Conservation (phyloP, 2,329 filamentous ascomycete genomes). For the Pestalotiopsis fici region DNA sequence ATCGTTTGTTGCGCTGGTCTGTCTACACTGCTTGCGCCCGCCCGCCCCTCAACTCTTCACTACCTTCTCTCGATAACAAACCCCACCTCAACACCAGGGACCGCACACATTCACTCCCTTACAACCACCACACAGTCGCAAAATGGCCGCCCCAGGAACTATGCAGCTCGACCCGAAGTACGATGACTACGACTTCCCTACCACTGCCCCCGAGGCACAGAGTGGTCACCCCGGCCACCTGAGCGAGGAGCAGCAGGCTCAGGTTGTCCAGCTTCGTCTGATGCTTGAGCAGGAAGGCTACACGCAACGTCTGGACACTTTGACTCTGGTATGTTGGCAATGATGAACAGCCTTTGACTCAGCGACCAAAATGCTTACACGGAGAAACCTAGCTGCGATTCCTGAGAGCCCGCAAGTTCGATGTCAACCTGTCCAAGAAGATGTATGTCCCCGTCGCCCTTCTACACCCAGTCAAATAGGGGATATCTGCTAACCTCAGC, state of each 20-base stretch:
- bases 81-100: background rate
- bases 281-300: constrained; percentile 83
- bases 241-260: constrained; percentile 82
- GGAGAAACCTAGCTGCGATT: constrained; percentile 68
- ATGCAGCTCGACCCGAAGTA: constrained; percentile 82
- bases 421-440: constrained; percentile 77
- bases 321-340: constrained; percentile 72
- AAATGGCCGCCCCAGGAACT: constrained; percentile 20
- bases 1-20: background rate
- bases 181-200: constrained; percentile 94
- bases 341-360: background rate
- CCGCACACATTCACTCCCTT: background rate
- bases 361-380: background rate
- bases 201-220: constrained; percentile 67
- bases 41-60: background rate
- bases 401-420: constrained; percentile 92
- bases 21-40: background rate
- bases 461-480: constrained; percentile 8
- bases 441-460: constrained; percentile 67
- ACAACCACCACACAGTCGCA: constrained; percentile 1
- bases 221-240: constrained; percentile 87
- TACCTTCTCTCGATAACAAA: background rate
- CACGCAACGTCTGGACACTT: constrained; percentile 83
- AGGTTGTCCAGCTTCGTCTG: constrained; percentile 81
- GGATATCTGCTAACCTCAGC: background rate